Evolutionary conservation across 1,284 basidiomycete species (phyloP).

Genomic region (Somion occarium): DNA sequence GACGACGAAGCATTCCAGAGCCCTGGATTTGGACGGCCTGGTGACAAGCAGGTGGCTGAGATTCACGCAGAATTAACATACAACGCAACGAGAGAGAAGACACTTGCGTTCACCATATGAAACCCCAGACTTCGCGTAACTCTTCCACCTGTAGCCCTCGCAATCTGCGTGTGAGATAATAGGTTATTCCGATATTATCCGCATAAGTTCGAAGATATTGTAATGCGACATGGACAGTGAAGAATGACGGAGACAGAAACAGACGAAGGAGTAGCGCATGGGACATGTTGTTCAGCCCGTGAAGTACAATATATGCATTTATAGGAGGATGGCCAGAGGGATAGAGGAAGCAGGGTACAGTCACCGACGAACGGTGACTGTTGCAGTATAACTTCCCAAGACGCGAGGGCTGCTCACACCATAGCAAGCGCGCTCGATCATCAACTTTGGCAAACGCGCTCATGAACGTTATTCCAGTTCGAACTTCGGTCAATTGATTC

Average conservation of each 20-base stretch:
- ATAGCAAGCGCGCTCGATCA: too few species aligned
- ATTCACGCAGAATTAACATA: constrained; percentile 10
- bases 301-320: too few species aligned
- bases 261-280: constrained; percentile 83
- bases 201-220: constrained; percentile 86
- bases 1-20: constrained; percentile 88
- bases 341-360: too few species aligned
- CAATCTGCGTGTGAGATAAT: constrained; percentile 87
- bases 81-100: constrained; percentile 10
- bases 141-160: constrained; percentile 75
- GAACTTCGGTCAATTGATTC: too few species aligned
- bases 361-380: too few species aligned
- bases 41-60: constrained; percentile 88
- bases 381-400: too few species aligned
- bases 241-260: constrained; percentile 86
- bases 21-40: constrained; percentile 83
- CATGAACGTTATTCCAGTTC: too few species aligned
- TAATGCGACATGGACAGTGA: constrained; percentile 87
- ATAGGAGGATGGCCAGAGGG: too few species aligned
- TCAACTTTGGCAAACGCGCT: too few species aligned
- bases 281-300: constrained; percentile 40
- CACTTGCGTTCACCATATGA: constrained; percentile 70
- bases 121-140: constrained; percentile 93
- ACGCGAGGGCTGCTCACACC: too few species aligned
- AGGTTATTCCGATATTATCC: constrained; percentile 93